A percentile compares a stretch with the other conserved stretches of the same genome.
Conservation (phyloP, 2,329 filamentous ascomycete genomes). For the Diaporthe sp. region DNA sequence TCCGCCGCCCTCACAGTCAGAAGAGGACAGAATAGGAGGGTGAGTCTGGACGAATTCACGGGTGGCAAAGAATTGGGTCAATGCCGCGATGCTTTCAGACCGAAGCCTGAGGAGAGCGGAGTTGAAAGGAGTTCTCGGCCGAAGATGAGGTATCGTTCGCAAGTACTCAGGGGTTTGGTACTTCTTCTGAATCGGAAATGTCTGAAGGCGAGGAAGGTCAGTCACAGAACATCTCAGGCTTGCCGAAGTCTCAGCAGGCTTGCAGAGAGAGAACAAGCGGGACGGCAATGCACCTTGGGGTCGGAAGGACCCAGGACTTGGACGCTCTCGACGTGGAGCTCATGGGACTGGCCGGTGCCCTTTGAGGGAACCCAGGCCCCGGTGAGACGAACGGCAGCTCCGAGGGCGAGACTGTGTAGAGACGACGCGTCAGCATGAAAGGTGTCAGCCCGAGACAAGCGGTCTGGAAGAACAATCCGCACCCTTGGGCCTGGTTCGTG, state of each 20-base stretch:
- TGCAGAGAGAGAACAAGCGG: background rate
- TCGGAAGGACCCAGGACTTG: slow-evolving; percentile 83
- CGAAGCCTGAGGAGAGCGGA: slow-evolving; percentile 85
- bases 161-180: slow-evolving; percentile 93
- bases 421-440: slow-evolving; percentile 49
- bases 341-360: slow-evolving; percentile 79
- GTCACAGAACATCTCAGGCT: slow-evolving; percentile 35
- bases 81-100: slow-evolving; percentile 80
- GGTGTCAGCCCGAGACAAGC: slow-evolving; percentile 45
- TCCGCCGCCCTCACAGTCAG: slow-evolving; percentile 96
- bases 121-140: slow-evolving; percentile 85
- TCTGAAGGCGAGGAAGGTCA: slow-evolving; percentile 63
- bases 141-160: slow-evolving; percentile 88
- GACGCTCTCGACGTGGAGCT: slow-evolving; percentile 81
- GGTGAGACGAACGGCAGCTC: slow-evolving; percentile 82
- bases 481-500: slow-evolving; percentile 80
- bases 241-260: background rate
- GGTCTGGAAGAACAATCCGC: slow-evolving; percentile 53
- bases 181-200: slow-evolving; percentile 95
- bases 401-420: slow-evolving; percentile 78
- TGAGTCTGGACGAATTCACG: slow-evolving; percentile 86
- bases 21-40: slow-evolving; percentile 94
- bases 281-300: slow-evolving; percentile 71
- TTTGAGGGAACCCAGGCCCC: slow-evolving; percentile 83
- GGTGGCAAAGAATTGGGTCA: slow-evolving; percentile 82